Base-by-base conservation (phyloP, 106 monocot genomes). In the Dendrobium chrysotoxum region DNA sequence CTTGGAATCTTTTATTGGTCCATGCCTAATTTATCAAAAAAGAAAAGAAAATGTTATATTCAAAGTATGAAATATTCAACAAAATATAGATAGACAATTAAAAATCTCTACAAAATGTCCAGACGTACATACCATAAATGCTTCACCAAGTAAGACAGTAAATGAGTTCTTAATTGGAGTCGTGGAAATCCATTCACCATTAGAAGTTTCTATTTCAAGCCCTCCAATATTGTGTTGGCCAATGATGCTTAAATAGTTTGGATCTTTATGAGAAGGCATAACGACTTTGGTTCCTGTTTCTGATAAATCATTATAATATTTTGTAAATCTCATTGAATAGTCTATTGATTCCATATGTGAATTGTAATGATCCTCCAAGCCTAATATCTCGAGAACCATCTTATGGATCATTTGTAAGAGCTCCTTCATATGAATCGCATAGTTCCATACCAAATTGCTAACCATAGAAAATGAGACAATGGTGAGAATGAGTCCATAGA, bases 1-100 rank as follows among this genome's bases (percentile, higher is more conserved):
- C 54, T 20, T 58, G 13, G 4, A 78, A 53, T 58, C 78, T 85
- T 21, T 78, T 81, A 54, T 85, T 85, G 20, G 46, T 78, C 81
- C 78, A 85, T 72, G 81, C 81, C 85, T 44, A 81, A 54, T 18
- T 17, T 17, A 53, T 47, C 0, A 40, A 50, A 18, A 23, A 46
- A 28, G 0, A 16, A 72, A 72, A 16, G 0, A 38, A 40, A 18
- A 13, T 72, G 16, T 6, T 5, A 72, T 72, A 4, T 17, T 72
- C 17, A 7, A 40, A 17, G 0, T 16, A 8, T 30, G 4, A 57
- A 2, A 8, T 16, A 15, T 72, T 35, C 4, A 16, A 72, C 0
- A 39, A 72, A 11, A 31, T 31, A 35, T 38, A 15, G 28, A 2
- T 35, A 12, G 35, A 2, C 15, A 38, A 39, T 28, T 67, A n/a